Evolutionary conservation across 345 rosid genomes (phyloP), one percentile per base, ranked within the genome.

Genomic region (Ailanthus altissimus): DNA sequence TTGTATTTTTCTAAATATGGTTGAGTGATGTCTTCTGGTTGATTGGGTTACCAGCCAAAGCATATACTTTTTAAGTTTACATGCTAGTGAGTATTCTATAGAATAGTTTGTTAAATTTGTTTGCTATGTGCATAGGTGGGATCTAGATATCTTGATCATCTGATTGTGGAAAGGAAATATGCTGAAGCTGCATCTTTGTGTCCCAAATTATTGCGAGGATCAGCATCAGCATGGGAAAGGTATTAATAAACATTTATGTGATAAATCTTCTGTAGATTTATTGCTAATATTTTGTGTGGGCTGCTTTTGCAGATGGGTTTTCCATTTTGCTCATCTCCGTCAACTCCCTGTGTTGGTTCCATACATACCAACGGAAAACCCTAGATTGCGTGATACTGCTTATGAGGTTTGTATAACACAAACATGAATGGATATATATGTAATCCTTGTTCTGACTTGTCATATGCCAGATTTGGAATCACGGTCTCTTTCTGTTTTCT

Each of bases 141-240:
- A 84, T 90, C 99, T 74, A 93, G 91, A 76, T 97, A 97, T 84
- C 98, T 97, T 80, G 99, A 94, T 87, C 98, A 97, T 85, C 87
- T 97, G 89, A 97, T 97, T 68, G 94, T 94, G 79, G 97, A 97
- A 88, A 90, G 97, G 83, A 97, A 89, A 79, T 97, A 94, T 89
- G 92, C 91, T 54, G 97, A 94, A 79, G 99, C 99, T 73, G 99
- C 99, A 84, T 90, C 99, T 46, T 81, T 97, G 83, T 97, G 99
- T 84, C 98, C 97, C 26, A 97, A 97, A 84, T 77, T 97, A 81
- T 83, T 97, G 84, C 89, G 90, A 58, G 97, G 99, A 80, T 97
- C 99, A 66, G 88, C 97, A 81, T 86, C 96, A 74, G 93, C 98
- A 43, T 97, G 99, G 99, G 99, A 97, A 83, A 97, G 99, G 99